Percentiles rank a stretch among this genome's conserved stretches.
These are phyloP conservation scores for Monosporascus cannonballus DNA, from an alignment of 2,329 filamentous ascomycete genomes.

Conservation along the genomic window DNA sequence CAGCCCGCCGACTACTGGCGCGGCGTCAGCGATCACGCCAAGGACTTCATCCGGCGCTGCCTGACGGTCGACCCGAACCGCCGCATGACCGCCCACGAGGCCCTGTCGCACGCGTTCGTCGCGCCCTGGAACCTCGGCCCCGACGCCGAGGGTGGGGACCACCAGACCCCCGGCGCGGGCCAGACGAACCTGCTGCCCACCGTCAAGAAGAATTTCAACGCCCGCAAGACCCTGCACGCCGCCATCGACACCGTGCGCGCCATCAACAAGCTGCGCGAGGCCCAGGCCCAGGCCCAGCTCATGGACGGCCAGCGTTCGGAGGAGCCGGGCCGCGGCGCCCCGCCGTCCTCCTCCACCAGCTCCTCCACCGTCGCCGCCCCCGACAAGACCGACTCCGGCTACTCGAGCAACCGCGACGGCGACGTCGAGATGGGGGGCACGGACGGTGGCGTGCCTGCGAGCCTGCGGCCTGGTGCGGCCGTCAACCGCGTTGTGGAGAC, in stretches of 20 bases:
- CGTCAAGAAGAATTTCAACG: constrained; percentile 72
- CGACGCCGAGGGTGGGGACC: constrained; percentile 44
- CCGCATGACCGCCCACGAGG: constrained; percentile 86
- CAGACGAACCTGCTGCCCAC: constrained; percentile 60
- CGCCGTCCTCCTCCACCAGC: constrained; percentile 15
- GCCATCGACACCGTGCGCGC: constrained; percentile 66
- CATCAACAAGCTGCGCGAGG: constrained; percentile 65
- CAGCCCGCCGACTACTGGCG: constrained; percentile 95
- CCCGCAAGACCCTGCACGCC: constrained; percentile 60
- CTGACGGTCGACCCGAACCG: constrained; percentile 82
- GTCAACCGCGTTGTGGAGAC: constrained; percentile 56
- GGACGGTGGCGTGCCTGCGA: constrained; percentile 37
- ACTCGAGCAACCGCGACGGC: constrained; percentile 34
- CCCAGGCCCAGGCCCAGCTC: constrained; percentile 43
- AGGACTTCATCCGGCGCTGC: constrained; percentile 88
- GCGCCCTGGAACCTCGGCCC: constrained; percentile 41
- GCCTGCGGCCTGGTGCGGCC: constrained; percentile 47
- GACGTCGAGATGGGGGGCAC: constrained; percentile 44
- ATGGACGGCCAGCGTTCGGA: constrained; percentile 55
- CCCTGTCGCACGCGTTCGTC: constrained; percentile 61
- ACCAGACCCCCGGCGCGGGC: constrained; percentile 38
- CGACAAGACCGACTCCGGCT: constrained; percentile 41
- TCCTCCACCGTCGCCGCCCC: constrained; percentile 30
- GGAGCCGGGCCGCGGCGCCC: constrained; percentile 39
- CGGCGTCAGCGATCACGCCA: constrained; percentile 76